Percentiles rank a stretch among this genome's conserved stretches.
Conservation (phyloP, 768 basidiomycete genomes). For the Hericium rajendrae region DNA sequence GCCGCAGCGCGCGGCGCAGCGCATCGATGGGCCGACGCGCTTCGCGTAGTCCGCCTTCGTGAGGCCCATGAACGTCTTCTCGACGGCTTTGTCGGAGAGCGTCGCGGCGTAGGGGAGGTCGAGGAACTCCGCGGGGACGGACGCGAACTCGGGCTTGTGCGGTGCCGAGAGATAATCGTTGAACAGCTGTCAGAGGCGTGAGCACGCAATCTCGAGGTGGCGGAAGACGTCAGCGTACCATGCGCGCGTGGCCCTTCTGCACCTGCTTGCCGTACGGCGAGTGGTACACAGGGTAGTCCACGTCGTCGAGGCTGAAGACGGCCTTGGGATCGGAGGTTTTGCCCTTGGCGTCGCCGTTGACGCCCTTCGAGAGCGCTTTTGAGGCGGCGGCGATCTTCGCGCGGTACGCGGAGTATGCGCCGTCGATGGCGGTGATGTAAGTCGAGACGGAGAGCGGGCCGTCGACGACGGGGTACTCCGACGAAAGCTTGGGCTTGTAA, state of each 20-base stretch:
- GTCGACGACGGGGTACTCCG: conserved; percentile 95
- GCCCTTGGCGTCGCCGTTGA: conserved; percentile 22
- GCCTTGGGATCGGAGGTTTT: conserved; percentile 29
- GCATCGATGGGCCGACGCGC: conserved; percentile 75
- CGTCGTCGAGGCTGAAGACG: conserved; percentile 57
- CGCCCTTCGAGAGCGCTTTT: conserved; percentile 21
- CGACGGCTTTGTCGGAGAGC: conserved; percentile 87
- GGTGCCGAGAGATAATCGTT: conserved; percentile 89
- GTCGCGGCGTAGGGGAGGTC: conserved; percentile 59
- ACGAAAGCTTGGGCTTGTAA: conserved; percentile 95
- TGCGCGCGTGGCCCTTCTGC: conserved; percentile 90
- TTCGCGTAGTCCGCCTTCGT: conserved; percentile 67
- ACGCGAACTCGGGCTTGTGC: conserved; percentile 53
- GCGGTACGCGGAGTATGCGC: conserved; percentile 76
- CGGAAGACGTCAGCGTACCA: conserved; percentile 31
- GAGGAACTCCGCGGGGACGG: conserved; percentile 63
- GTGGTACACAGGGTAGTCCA: conserved; percentile 96
- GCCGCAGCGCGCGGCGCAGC: conserved; percentile 82
- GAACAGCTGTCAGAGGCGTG: conserved; percentile 32
- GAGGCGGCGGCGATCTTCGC: conserved; percentile 65
- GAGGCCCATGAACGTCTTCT: conserved; percentile 85
- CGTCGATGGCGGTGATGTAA: conserved; percentile 90
- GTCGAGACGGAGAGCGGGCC: conserved; percentile 94
- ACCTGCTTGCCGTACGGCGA: conserved; percentile 98
- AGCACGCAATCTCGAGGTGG: background rate